Conservation (phyloP, 1,284 basidiomycete genomes). For the Thelephora terrestris region DNA sequence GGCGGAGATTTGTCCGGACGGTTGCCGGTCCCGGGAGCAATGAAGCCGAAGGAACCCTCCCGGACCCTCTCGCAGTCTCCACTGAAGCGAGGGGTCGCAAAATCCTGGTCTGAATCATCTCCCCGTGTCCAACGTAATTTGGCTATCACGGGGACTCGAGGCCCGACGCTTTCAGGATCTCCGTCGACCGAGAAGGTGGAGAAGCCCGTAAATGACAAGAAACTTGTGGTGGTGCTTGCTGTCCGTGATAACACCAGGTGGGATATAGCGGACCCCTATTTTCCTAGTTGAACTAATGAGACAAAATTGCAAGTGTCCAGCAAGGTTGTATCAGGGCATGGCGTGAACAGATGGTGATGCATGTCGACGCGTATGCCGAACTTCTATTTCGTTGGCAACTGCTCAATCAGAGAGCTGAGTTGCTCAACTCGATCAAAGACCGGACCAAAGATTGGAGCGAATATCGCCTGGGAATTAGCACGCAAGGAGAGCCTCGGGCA, state of each 20-base stretch:
- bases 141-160: conserved; percentile 8
- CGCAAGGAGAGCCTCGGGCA: conserved; percentile 26
- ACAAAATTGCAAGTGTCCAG: conserved; percentile 15
- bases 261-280: neutral
- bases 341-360: conserved; percentile 35
- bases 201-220: conserved; percentile 23
- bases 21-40: conserved; percentile 2
- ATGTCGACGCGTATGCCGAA: conserved; percentile 68
- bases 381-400: conserved; percentile 64
- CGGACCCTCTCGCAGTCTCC: conserved; percentile 16
- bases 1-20: neutral
- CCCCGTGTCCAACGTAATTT: conserved; percentile 27
- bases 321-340: conserved; percentile 8
- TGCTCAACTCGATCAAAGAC: conserved; percentile 49
- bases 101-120: conserved; percentile 44
- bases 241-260: conserved; percentile 12
- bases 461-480: conserved; percentile 26
- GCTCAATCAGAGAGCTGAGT: conserved; percentile 54
- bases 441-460: conserved; percentile 7
- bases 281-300: conserved; percentile 1
- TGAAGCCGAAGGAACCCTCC: neutral
- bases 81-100: conserved; percentile 27
- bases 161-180: conserved; percentile 30
- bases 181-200: conserved; percentile 15
- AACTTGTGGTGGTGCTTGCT: conserved; percentile 22